Conservation (phyloP, 257 asterid species). For the Lithospermum erythrorhizon region DNA sequence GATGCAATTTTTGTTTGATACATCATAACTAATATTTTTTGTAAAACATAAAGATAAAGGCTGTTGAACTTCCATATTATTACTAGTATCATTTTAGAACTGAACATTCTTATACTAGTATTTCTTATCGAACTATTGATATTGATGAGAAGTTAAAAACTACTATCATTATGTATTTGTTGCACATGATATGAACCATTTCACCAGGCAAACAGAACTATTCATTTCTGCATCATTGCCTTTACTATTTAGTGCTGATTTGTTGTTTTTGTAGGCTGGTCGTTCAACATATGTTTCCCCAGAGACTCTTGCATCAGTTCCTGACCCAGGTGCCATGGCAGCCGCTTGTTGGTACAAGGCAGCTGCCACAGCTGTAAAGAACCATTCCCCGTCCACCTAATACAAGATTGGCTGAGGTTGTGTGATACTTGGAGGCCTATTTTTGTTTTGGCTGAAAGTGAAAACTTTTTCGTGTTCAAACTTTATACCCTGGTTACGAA, state of each 20-base stretch:
- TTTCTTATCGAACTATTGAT: too few relatives aligned
- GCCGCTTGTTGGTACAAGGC: slow-evolving; percentile 89
- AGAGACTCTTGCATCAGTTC: slow-evolving; percentile 67
- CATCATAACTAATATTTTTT: too few relatives aligned
- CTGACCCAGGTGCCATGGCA: slow-evolving; percentile 97
- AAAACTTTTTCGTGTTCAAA: slow-evolving; percentile 11
- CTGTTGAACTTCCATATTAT: background rate
- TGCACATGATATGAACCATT: too few relatives aligned
- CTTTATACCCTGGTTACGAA: slow-evolving; percentile 8
- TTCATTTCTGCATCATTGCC: background rate
- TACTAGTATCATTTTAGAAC: background rate
- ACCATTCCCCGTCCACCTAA: slow-evolving; percentile 23
- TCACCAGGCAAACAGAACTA: background rate
- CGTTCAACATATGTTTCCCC: slow-evolving; percentile 75
- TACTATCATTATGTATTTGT: background rate
- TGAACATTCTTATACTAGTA: too few relatives aligned
- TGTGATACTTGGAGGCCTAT: slow-evolving; percentile 24
- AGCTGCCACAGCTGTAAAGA: slow-evolving; percentile 61
- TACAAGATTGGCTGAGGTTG: slow-evolving; percentile 5
- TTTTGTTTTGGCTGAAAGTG: slow-evolving; percentile 14
- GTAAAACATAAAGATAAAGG: background rate
- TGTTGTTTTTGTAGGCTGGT: slow-evolving; percentile 65
- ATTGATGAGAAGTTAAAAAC: too few relatives aligned
- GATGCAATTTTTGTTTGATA: too few relatives aligned
- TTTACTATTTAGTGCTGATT: slow-evolving; percentile 2